Evolutionary conservation across 2,329 filamentous ascomycete genomes (phyloP).

Genomic region (Sporothrix variecibatus): DNA sequence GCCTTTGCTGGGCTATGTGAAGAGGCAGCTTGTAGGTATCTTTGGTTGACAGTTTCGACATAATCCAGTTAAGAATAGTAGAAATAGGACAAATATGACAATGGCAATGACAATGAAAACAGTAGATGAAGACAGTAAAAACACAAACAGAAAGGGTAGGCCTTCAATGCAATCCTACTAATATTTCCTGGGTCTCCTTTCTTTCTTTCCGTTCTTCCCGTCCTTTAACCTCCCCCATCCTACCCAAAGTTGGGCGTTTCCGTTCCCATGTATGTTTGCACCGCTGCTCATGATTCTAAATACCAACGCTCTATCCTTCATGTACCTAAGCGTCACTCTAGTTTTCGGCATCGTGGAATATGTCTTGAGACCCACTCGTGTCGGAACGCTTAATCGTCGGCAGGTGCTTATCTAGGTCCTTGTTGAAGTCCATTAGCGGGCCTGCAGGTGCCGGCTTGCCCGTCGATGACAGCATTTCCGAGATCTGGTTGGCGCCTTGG

Average conservation of each 20-base stretch:
- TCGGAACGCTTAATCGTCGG: slow-evolving; percentile 43
- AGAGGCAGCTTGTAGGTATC: not conserved
- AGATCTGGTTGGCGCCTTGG: slow-evolving; percentile 39
- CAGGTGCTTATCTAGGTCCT: slow-evolving; percentile 55
- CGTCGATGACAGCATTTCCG: slow-evolving; percentile 47
- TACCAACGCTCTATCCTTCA: not conserved
- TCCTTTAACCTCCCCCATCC: not conserved
- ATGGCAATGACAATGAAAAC: not conserved
- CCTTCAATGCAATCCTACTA: not conserved
- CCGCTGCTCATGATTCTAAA: slow-evolving; percentile 14
- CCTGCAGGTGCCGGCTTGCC: slow-evolving; percentile 49
- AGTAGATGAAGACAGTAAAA: not conserved
- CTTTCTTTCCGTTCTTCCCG: not conserved
- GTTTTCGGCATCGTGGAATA: slow-evolving; percentile 32
- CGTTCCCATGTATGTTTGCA: slow-evolving; percentile 13
- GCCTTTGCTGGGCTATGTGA: not conserved
- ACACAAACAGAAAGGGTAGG: not conserved
- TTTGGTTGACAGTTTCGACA: not conserved
- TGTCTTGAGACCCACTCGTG: slow-evolving; percentile 42
- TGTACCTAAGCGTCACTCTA: not conserved
- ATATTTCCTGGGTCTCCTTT: not conserved
- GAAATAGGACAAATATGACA: not conserved
- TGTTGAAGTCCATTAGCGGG: slow-evolving; percentile 58
- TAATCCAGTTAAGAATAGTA: not conserved
- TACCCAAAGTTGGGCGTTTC: not conserved